Base-by-base conservation (phyloP, 768 basidiomycete species). In the Serendipita sp. region DNA sequence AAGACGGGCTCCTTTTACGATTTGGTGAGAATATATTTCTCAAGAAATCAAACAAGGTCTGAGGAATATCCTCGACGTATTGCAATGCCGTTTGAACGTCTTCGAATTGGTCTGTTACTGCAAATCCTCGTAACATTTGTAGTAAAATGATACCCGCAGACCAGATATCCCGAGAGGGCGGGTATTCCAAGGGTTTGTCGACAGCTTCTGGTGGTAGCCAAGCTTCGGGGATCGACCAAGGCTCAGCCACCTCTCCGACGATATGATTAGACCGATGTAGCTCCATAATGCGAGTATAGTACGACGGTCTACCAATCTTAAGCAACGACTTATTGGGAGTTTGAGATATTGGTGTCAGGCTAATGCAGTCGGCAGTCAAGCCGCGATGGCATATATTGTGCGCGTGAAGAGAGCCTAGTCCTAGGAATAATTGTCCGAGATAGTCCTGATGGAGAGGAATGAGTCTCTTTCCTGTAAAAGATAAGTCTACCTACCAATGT, bases 241-340 rank as follows among this genome's bases (percentile, higher is more conserved):
- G 15, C 27, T 40, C 43, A 8, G 29, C 8, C 4, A 27, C 37
- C 63, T 44, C 44, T 31, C 5, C 15, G 16, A 33, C 80, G 67
- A 95, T 90, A 0, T 85, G 82, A 68, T 96, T 91, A 2, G 93
- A 95, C 16, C 84, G 78, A 69, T 95, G 87, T 36, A 93, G 75
- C 70, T 95, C 91, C 29, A 85, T 75, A 36, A 97, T 76, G 0
- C 80, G 80, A 3, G 83, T 83, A 67, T 85, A 79, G 71, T 85
- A 96, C 15, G 79, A 82, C 2, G 83, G 83, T 67, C 84, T 85
- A 18, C 83, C 81, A 2, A 96, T 73, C 71, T 92, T 93, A 70
- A 91, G 78, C 18, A 80, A 74, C 67, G 87, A 88, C 8, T 81
- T 74, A 36, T 81, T 80, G 3, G 78, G 74, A 1, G 75, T 75